Evolutionary conservation across 202 grass and related monocot species (phyloP).

Genomic region (Musa balbisiana): DNA sequence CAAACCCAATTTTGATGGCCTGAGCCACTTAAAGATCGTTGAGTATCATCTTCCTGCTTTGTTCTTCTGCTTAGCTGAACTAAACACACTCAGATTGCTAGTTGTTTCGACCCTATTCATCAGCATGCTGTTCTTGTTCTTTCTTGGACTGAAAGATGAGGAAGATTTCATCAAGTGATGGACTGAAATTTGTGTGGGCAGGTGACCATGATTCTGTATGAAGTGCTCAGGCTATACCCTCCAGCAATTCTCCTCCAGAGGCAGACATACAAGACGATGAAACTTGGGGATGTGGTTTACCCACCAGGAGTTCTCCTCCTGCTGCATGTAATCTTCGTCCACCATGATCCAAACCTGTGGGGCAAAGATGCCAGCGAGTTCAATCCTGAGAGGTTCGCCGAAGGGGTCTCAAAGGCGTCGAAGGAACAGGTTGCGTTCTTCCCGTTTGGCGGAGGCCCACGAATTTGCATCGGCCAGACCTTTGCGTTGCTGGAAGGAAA

Average conservation of each 20-base stretch:
- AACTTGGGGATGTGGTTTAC: slow-evolving; percentile 41
- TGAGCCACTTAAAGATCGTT: slow-evolving; percentile 46
- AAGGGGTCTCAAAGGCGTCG: slow-evolving; percentile 50
- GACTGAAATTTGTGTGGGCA: slow-evolving; percentile 10
- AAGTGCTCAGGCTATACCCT: slow-evolving; percentile 60
- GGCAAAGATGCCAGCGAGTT: slow-evolving; percentile 49
- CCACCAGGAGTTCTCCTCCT: slow-evolving; percentile 42
- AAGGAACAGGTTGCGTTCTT: slow-evolving; percentile 34
- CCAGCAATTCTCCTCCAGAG: slow-evolving; percentile 23
- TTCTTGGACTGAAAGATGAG: too few relatives aligned
- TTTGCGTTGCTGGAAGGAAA: too few relatives aligned
- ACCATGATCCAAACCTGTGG: slow-evolving; percentile 49
- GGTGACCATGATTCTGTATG: slow-evolving; percentile 65
- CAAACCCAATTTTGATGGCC: slow-evolving; percentile 39
- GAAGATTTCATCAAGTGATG: too few relatives aligned
- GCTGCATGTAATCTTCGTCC: slow-evolving; percentile 39
- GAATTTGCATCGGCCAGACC: slow-evolving; percentile 28
- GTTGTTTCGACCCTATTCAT: not conserved
- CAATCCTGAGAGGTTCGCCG: slow-evolving; percentile 50
- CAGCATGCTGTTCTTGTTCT: too few relatives aligned
- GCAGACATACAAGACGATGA: slow-evolving; percentile 44
- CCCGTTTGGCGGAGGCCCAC: slow-evolving; percentile 53
- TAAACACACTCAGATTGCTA: not conserved
- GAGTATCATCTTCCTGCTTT: too few relatives aligned
- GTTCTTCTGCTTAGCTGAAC: not conserved